Percentiles rank a stretch among this genome's conserved stretches.
phyloP scores from a whole-genome alignment of 2,329 filamentous ascomycete genomes.

The Phialophora expanda region DNA sequence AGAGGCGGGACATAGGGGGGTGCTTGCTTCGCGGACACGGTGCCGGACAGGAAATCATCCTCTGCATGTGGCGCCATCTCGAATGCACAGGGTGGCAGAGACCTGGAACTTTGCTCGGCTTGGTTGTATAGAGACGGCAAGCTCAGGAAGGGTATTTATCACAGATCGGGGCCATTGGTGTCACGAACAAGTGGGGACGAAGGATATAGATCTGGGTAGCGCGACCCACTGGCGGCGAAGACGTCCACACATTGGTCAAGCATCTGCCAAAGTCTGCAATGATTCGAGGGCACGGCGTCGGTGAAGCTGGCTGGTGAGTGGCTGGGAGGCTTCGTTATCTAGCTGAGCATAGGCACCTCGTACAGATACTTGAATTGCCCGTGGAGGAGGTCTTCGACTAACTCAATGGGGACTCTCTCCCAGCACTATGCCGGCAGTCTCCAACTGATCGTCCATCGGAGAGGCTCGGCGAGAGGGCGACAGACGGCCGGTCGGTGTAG shows the following conservation, averaged over 20 bases:
- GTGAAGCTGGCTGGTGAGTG: slow-evolving; percentile 1
- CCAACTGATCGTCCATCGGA: not conserved
- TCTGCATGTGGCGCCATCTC: slow-evolving; percentile 10
- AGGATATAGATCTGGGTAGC: slow-evolving; percentile 1
- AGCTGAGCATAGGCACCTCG: not conserved
- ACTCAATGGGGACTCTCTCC: not conserved
- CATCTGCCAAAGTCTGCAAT: not conserved
- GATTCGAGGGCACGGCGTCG: not conserved
- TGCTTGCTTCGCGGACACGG: slow-evolving; percentile 1
- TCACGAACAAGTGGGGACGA: slow-evolving; percentile 3
- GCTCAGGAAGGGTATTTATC: slow-evolving; percentile 1
- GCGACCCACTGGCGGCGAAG: slow-evolving; percentile 11
- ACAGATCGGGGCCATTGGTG: not conserved
- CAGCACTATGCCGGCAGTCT: not conserved
- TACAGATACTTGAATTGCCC: not conserved
- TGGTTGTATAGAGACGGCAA: not conserved
- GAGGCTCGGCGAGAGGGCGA: not conserved
- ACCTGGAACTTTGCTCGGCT: not conserved
- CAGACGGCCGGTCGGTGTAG: slow-evolving; percentile 1
- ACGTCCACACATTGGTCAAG: not conserved
- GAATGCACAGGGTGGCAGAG: not conserved
- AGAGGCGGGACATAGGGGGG: not conserved
- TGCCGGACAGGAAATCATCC: not conserved
- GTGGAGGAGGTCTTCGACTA: not conserved
- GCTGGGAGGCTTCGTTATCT: not conserved